Evolutionary conservation across 2,329 filamentous ascomycete genomes (phyloP), one percentile per base, ranked within the genome.

Genomic region (Botrytis squamosa): DNA sequence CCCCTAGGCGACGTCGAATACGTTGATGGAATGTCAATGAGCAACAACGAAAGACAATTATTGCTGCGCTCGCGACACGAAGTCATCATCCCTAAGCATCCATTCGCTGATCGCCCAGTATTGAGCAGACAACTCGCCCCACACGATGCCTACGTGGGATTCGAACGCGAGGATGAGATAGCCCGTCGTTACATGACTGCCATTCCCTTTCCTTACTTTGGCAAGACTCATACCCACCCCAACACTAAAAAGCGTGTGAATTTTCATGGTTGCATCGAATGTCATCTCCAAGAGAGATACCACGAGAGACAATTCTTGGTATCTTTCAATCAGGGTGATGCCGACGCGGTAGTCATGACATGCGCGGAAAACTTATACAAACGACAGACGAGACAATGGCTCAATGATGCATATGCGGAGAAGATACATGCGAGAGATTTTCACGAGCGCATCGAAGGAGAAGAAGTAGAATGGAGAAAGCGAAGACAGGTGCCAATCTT

Each of bases 111-210:
- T 12, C 65, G 65, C 16, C 3, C 4, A 2, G 29, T 55, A 52
- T 52, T 52, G 65, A 25, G 42, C 18, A 22, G 1, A 9, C 9
- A 57, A 6, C 49, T 68, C 9, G 25, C 22, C 22, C 36, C 65
- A 5, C 18, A 16, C 25, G 5, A 1, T 29, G 5, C 3, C 22
- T 57, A 57, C 36, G 9, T 57, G 16, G 49, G 25, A 57, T 68
- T 55, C 25, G 65, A 68, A 22, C 16, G 46, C 16, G 5, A 20
- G 7, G 46, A 42, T 12, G 36, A 68, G 3, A 16, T 68, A 42
- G 36, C 36, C 36, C 36, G 36, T 33, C 65, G 46, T 38, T 68
- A 68, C 49, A 68, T 57, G 65, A 57, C 65, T 18, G 65, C 65
- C 2, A 57, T 68, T 5, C 14, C 36, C 3, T 57, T 68, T 20